Percentiles rank a stretch among this genome's conserved stretches.
Evolutionary conservation across 2,329 filamentous ascomycete genomes (phyloP).

Genomic region (Claviceps sp.): DNA sequence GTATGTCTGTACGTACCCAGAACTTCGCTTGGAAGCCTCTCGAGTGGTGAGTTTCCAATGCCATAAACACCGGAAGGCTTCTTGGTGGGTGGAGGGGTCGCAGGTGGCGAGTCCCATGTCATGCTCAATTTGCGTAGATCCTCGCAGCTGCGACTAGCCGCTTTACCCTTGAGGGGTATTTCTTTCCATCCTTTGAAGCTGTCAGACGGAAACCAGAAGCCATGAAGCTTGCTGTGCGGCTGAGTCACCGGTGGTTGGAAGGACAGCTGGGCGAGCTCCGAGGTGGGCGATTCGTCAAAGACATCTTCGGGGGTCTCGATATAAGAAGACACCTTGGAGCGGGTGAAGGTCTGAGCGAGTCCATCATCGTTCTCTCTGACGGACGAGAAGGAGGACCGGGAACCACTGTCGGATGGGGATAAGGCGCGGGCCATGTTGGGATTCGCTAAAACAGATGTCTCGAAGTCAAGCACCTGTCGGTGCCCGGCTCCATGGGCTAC

Average conservation of each 20-base stretch:
- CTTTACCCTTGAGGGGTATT: constrained; percentile 44
- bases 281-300: constrained; percentile 34
- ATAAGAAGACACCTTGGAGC: constrained; percentile 49
- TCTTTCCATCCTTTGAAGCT: constrained; percentile 50
- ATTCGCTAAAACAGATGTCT: constrained; percentile 20
- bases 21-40: constrained; percentile 56
- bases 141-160: constrained; percentile 47
- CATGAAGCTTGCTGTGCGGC: constrained; percentile 42
- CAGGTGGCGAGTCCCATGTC: constrained; percentile 35
- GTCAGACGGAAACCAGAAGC: constrained; percentile 44
- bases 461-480: constrained; percentile 20
- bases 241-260: constrained; percentile 41
- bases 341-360: constrained; percentile 49
- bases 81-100: constrained; percentile 18
- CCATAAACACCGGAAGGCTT: constrained; percentile 17
- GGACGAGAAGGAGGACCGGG: constrained; percentile 47
- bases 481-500: constrained; percentile 14
- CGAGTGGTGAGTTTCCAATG: constrained; percentile 44
- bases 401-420: constrained; percentile 25
- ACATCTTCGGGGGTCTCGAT: constrained; percentile 34
- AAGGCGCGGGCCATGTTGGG: constrained; percentile 24
- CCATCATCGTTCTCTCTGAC: constrained; percentile 46
- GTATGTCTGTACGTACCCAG: constrained; percentile 42
- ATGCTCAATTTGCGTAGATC: constrained; percentile 43
- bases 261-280: constrained; percentile 28